Base-by-base conservation (phyloP, 2,329 filamentous ascomycete genomes). In the Cryphonectria radicalis region DNA sequence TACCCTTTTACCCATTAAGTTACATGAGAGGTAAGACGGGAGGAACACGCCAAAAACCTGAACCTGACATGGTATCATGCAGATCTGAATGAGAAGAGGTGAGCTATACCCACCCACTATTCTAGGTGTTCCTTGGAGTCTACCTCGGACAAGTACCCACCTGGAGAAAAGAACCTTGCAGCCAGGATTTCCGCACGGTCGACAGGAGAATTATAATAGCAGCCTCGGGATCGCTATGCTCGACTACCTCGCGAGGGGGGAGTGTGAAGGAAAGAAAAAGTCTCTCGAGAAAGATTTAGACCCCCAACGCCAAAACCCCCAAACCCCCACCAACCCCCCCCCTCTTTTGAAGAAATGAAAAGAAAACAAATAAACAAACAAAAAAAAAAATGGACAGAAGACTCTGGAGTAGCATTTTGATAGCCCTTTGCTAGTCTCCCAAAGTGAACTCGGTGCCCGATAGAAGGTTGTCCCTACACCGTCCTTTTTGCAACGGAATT, bases 1-100 rank as follows among this genome's bases (percentile, higher is more conserved):
- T 32, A 46, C 3, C 53, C n/a, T 14, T 28, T 57, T 32, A 32
- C 32, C 59, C 59, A 40, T 7, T 6, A 40, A 22, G 59, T 40
- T 62, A 19, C 59, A 62, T 62, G 35, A 62, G 35, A 22, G 19
- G 35, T 62, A 10, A 62, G 59, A 37, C 59, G 59, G 59, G 59
- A 62, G 59, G 59, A 62, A n/a, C 59, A 19, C 59, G 35, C 35
- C 59, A 62, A 40, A 40, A 28, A 62, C 59, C 25, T 25, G 22
- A 40, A 37, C 59, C 59, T 25, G 59, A n/a, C 59, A n/a, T 13
- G 32, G 17, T 40, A 4, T 5, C 4, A 62, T 62, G 59, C 22
- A 22, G 22, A 62, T 40, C 32, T 40, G 59, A n/a, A 40, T 40
- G 35, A 40, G 5, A n/a, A n/a, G 55, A 14, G n/a, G 55, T 25